phyloP scores from a whole-genome alignment of 352 stramenopile species.

The Pythium phragmitis region DNA sequence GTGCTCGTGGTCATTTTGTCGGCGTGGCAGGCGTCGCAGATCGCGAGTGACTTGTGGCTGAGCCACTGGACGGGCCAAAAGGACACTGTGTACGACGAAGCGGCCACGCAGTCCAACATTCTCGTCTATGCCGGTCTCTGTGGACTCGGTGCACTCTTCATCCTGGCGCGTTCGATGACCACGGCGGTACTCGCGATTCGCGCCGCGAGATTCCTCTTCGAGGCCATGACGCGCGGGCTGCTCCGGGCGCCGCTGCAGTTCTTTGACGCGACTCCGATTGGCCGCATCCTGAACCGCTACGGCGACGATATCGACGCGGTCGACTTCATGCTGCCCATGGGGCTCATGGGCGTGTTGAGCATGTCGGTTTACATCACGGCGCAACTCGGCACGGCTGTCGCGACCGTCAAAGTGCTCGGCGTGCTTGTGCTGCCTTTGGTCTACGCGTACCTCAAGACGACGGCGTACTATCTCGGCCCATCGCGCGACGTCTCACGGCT shows the following conservation, averaged over 20 bases:
- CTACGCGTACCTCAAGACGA: constrained; percentile 74
- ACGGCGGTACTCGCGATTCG: constrained; percentile 33
- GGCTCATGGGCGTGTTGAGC: constrained; percentile 26
- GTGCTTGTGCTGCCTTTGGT: constrained; percentile 77
- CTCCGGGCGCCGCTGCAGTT: constrained; percentile 83
- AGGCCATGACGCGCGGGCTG: constrained; percentile 68
- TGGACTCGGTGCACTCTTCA: constrained; percentile 25
- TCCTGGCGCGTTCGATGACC: constrained; percentile 23
- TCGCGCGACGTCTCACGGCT: constrained; percentile 47
- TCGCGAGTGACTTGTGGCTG: constrained; percentile 24
- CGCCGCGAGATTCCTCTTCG: constrained; percentile 55
- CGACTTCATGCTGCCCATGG: constrained; percentile 66
- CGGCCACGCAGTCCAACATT: constrained; percentile 27
- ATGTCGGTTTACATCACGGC: constrained; percentile 58
- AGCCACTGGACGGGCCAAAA: constrained; percentile 40
- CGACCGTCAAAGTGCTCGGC: constrained; percentile 71
- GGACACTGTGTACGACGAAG: constrained; percentile 17
- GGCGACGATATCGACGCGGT: constrained; percentile 84
- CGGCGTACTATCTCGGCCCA: constrained; percentile 36
- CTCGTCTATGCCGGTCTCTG: constrained; percentile 29
- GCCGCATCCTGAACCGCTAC: constrained; percentile 86
- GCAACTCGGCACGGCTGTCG: constrained; percentile 62
- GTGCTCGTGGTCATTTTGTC: constrained; percentile 18
- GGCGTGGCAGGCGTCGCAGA: constrained; percentile 36
- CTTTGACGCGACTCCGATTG: constrained; percentile 89